phyloP scores from a whole-genome alignment of 1,139 yeast genomes.

The Yamadazyma dushanensis region DNA sequence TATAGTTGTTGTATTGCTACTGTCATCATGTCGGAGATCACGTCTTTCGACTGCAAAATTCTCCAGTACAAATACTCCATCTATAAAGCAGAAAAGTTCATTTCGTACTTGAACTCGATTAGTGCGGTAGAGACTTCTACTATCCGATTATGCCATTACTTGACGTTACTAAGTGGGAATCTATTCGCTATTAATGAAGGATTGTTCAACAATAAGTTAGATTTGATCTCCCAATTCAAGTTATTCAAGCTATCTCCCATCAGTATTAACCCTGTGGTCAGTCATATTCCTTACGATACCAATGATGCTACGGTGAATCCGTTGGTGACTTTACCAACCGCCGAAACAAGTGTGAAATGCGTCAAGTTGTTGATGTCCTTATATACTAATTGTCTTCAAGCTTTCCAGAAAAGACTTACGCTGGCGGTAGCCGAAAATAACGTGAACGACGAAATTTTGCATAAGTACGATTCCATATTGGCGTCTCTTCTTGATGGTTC shows the following conservation, averaged over 20 bases:
- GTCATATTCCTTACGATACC: slow-evolving; percentile 44
- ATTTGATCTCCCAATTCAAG: slow-evolving; percentile 40
- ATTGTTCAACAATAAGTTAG: slow-evolving; percentile 44
- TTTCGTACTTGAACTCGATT: slow-evolving; percentile 9
- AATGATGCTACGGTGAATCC: slow-evolving; percentile 32
- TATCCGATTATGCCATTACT: slow-evolving; percentile 31
- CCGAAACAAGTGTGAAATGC: slow-evolving; percentile 31
- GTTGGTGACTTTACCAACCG: slow-evolving; percentile 31
- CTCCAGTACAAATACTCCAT: slow-evolving; percentile 44
- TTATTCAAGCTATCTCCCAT: slow-evolving; percentile 33
- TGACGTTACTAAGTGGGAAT: slow-evolving; percentile 42
- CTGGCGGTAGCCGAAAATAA: slow-evolving; percentile 38
- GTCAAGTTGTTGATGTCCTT: slow-evolving; percentile 37
- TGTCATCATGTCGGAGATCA: slow-evolving; percentile 8
- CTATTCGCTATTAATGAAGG: slow-evolving; percentile 51
- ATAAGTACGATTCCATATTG: slow-evolving; percentile 7
- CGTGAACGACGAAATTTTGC: slow-evolving; percentile 4
- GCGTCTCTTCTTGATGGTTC: slow-evolving; percentile 13
- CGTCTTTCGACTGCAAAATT: slow-evolving; percentile 30
- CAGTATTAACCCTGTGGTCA: slow-evolving; percentile 34
- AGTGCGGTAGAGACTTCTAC: slow-evolving; percentile 1
- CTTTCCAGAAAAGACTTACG: slow-evolving; percentile 48
- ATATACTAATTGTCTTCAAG: slow-evolving; percentile 40
- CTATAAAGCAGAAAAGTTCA: slow-evolving; percentile 27
- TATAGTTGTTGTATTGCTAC: too few relatives aligned